Evolutionary conservation across 352 stramenopile species (phyloP).

Genomic region (Phytophthora rubi): DNA sequence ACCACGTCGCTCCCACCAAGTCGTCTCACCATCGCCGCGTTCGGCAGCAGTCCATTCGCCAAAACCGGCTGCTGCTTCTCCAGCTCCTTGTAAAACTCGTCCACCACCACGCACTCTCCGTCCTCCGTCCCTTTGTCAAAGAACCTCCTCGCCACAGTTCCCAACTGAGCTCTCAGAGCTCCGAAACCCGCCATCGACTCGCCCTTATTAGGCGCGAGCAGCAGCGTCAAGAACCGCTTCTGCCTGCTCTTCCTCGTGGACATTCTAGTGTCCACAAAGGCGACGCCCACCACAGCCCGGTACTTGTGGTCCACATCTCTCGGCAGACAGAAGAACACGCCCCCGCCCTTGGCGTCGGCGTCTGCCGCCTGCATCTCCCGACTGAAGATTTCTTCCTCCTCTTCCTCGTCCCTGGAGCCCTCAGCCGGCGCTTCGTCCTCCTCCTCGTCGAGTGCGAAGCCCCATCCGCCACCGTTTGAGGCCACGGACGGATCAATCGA

Average conservation of each 20-base stretch:
- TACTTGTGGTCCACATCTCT: slow-evolving; percentile 18
- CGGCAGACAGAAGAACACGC: slow-evolving; percentile 62
- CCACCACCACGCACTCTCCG: slow-evolving; percentile 42
- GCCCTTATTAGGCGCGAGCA: slow-evolving; percentile 18
- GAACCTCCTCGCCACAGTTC: slow-evolving; percentile 34
- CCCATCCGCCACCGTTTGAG: slow-evolving; percentile 8
- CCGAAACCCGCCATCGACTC: slow-evolving; percentile 31
- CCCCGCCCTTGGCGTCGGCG: slow-evolving; percentile 16
- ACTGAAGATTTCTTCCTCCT: slow-evolving; percentile 79
- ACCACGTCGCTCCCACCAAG: slow-evolving; percentile 66
- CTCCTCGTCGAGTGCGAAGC: slow-evolving; percentile 29
- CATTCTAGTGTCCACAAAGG: slow-evolving; percentile 47
- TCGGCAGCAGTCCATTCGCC: slow-evolving; percentile 47
- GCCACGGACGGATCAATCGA: slow-evolving; percentile 4
- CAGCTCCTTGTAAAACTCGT: slow-evolving; percentile 33
- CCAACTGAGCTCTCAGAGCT: slow-evolving; percentile 48
- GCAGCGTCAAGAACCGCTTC: slow-evolving; percentile 56
- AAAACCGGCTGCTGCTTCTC: slow-evolving; percentile 50
- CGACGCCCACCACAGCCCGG: slow-evolving; percentile 47
- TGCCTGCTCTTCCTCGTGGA: slow-evolving; percentile 51
- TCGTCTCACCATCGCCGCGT: slow-evolving; percentile 52
- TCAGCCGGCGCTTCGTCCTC: slow-evolving; percentile 19
- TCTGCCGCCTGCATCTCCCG: slow-evolving; percentile 59
- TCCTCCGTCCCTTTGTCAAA: slow-evolving; percentile 38
- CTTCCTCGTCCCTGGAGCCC: slow-evolving; percentile 45